A percentile compares a stretch with the other conserved stretches of the same genome.
These are phyloP conservation scores for Diaporthe vexans DNA, from an alignment of 2,329 filamentous ascomycete genomes.

Conservation along the genomic window DNA sequence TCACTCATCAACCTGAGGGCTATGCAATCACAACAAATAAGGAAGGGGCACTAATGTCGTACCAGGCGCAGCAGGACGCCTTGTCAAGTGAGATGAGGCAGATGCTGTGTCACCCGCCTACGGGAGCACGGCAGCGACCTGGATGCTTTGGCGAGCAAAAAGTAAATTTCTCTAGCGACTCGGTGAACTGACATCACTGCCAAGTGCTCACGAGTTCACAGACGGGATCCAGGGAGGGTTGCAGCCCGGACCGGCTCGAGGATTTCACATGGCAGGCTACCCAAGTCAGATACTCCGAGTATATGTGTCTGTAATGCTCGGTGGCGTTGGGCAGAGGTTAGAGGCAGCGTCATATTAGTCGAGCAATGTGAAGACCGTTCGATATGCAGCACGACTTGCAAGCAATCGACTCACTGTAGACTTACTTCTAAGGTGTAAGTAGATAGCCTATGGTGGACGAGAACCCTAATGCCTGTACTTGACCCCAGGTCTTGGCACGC, in stretches of 20 bases:
- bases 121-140: not conserved
- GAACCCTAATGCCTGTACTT: not conserved
- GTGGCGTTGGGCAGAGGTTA: not conserved
- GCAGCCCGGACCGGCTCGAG: conserved; percentile 19
- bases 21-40: conserved; percentile 8
- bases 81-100: conserved; percentile 29
- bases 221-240: conserved; percentile 13
- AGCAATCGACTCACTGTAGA: not conserved
- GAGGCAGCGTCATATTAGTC: not conserved
- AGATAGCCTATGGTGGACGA: not conserved
- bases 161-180: conserved; percentile 26
- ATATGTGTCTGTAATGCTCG: not conserved
- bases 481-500: conserved; percentile 24
- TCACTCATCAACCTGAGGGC: conserved; percentile 23
- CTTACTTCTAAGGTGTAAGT: not conserved
- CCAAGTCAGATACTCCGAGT: conserved; percentile 9
- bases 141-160: conserved; percentile 29
- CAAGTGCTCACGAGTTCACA: conserved; percentile 9
- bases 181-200: conserved; percentile 29
- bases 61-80: conserved; percentile 9
- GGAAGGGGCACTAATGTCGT: conserved; percentile 15
- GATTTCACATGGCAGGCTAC: conserved; percentile 19
- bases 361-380: conserved; percentile 1
- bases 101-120: conserved; percentile 17
- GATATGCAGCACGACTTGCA: not conserved